Evolutionary conservation across 2,329 filamentous ascomycete species (phyloP), one percentile per base, ranked within the genome.

Genomic region (Aspergillus fructus): DNA sequence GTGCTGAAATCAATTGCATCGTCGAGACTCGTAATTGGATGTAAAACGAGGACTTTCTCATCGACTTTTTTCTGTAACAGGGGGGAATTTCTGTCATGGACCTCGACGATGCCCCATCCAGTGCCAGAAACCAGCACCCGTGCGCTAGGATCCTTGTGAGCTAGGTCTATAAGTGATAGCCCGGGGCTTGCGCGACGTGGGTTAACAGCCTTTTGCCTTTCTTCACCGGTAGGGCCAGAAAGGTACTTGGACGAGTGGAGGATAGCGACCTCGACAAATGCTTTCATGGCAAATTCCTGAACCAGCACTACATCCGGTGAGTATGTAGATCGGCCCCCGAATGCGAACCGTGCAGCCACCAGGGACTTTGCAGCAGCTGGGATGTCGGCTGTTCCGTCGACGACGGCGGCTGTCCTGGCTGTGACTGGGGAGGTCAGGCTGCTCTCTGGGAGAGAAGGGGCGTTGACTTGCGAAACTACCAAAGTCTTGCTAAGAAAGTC

Each of bases 291-390:
- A 58, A 81, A 88, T 60, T 88, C 85, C 59, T 88, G 86, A n/a
- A 89, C 85, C 0, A 88, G 70, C 0, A 88, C 81, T 0, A 87
- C 30, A 63, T 88, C 85, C 0, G 86, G 86, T 0, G 84, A 81
- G 64, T 87, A 88, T 0, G 84, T 78, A 1, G 85, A 87, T 2
- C 70, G 75, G 2, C 85, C 85, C 1, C 80, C 75, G 30, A 85
- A 83, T 13, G 73, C 71, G 62, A 87, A 83, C 2, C 84, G 76
- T 1, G 85, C 83, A 0, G 72, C 74, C 0, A 82, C 78, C 1
- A 88, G 73, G 2, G 78, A 75, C 55, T 77, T 71, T 1, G 85
- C 85, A 0, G 86, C 84, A 3, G 70, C 64, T 5, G 76, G 66
- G 2, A 88, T 59, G 60, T 87, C 76, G 11, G 83, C 83, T 2